Base-by-base conservation (phyloP, 2,329 filamentous ascomycete genomes). In the Geosmithia morbida region DNA sequence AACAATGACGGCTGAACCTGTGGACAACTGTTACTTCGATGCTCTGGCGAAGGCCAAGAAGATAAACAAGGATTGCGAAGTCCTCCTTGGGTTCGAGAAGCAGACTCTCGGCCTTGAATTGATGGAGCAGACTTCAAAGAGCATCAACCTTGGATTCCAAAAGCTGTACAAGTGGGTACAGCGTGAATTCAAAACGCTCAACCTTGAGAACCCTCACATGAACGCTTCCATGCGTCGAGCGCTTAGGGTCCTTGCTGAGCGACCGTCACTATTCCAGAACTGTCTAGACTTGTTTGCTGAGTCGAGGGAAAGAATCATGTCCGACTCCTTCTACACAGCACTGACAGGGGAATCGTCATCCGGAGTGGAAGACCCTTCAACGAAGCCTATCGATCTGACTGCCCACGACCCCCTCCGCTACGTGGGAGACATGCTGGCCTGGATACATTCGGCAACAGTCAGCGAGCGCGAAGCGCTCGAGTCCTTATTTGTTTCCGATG, bases 161-260 rank as follows among this genome's bases (percentile, higher is more conserved):
- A 98, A 96, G 60, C 74, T 98, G 2, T 96, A 94, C 64, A 81
- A 87, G 56, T 98, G 90, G 90, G 81, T 94, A 18, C 89, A 96
- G 60, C 81, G 85, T 50, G 88, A 96, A 56, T 94, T 98, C 66
- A 94, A 89, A 61, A 83, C 82, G 0, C 67, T 97, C 46, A 94
- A 97, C 60, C 74, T 97, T 8, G 92, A 98, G 58, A 95, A 94
- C 54, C 89, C 89, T 1, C 89, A 94, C 56, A 89, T 97, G 61
- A 89, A 85, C 59, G 76, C 82, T 18, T 82, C 86, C 0, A 89
- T 98, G 51, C 78, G 90, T 46, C 79, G 82, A 48, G 88, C 88
- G 19, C 71, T 98, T 40, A 79, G 88, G 45, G 86, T 95, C 11
- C 72, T 98, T 17, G 88, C 92, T 13, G 92, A 97, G 60, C 71